Evolutionary conservation across 345 rosid species (phyloP).

Genomic region (Eucalyptus brandiana): DNA sequence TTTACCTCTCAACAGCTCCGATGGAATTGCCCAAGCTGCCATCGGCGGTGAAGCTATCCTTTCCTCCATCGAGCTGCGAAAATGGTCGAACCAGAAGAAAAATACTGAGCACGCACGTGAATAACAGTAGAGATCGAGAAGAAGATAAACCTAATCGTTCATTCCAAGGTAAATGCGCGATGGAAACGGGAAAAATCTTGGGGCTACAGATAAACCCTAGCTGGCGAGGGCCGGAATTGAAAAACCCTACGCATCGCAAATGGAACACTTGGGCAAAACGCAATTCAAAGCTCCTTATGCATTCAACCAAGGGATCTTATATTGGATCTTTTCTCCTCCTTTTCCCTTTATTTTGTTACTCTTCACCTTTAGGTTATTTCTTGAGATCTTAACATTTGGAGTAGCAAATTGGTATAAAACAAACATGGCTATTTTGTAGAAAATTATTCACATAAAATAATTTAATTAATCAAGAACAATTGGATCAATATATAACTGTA

Average conservation of each 20-base stretch:
- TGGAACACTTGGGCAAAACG: neutral
- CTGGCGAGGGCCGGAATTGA: conserved; percentile 6
- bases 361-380: neutral
- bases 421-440: neutral
- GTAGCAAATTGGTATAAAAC: neutral
- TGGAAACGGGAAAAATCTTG: conserved; percentile 4
- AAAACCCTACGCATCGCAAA: neutral
- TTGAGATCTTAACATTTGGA: neutral
- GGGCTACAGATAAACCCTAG: conserved; percentile 27
- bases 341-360: neutral
- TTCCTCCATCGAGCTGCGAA: conserved; percentile 28
- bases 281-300: neutral
- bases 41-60: conserved; percentile 43
- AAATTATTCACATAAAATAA: too few species aligned
- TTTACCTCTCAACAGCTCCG: conserved; percentile 53
- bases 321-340: neutral
- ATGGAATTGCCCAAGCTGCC: conserved; percentile 41
- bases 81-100: neutral
- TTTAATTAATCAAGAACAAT: too few species aligned
- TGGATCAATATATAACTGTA: too few species aligned
- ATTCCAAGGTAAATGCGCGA: neutral
- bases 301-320: neutral
- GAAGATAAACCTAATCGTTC: conserved; percentile 36
- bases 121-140: neutral
- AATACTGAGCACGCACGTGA: conserved; percentile 3